Evolutionary conservation across 371 early-diverging fungal species (phyloP), one percentile per base, ranked within the genome.

Genomic region (Mortierella sp.): DNA sequence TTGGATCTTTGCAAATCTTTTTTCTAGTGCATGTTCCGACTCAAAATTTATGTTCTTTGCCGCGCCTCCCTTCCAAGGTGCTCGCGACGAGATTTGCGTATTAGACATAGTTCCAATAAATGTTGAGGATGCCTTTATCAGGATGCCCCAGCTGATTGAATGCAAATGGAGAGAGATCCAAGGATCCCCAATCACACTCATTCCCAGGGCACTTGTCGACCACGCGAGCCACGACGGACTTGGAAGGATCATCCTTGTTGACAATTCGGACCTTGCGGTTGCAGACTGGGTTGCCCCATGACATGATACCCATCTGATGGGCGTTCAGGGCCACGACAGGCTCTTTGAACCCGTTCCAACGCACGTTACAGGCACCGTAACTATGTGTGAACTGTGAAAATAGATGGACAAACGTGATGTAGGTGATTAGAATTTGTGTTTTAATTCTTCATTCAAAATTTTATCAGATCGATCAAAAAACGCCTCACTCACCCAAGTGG

Each of bases 121-220:
- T 72, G 67, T 56, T 30, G 19, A 72, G 49, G 67, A 72, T 37
- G 17, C 73, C 73, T 1, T 52, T 58, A 39, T n/a, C 60, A 12
- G 66, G 48, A 7, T 57, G 8, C 4, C 67, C 67, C 23, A 72
- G 21, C 14, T 49, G 6, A 56, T 57, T 62, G 67, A 72, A 72
- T 15, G 73, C 73, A 46, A 61, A 53, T 21, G 67, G 73, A 3
- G 62, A 61, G 39, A 72, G 67, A 37, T 72, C 73, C 12, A 72
- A 52, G 12, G 73, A 72, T 3, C 73, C 73, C 21, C 39, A 72
- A 26, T 49, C 63, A 26, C 67, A 66, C 41, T 72, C 47, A 42
- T 72, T 50, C 14, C 72, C 72, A 4, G 72, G 72, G 72, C 66
- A 72, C 55, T 57, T 72, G 55, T 72, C 72, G 31, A 72, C 72